Base-by-base conservation (phyloP, 2,329 filamentous ascomycete genomes). In the Colletotrichum tropicicola region DNA sequence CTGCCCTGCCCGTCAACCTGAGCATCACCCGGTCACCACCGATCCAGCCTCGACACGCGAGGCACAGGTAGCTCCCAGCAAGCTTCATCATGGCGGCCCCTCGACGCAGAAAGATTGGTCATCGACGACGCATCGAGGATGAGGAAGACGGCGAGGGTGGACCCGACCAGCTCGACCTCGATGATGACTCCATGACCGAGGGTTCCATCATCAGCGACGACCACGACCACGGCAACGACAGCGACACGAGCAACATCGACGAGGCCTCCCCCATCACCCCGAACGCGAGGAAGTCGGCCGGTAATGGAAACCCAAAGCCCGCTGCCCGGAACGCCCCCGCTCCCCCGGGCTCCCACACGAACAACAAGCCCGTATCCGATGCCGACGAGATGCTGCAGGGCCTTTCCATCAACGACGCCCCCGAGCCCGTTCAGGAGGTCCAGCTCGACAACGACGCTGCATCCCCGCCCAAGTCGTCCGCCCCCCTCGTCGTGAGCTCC, bases 121-220 rank as follows among this genome's bases (percentile, higher is more conserved):
- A 87, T 71, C 87, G 90, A 73, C 88, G 90, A 75, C 87, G 89
- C 71, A 84, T 89, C 69, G 89, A 89, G 77, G 89, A 92, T 72
- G 90, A 92, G 74, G 89, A 85, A 70, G 90, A 92, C 71, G 90
- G 92, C 69, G 89, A 92, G 68, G 85, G 81, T 69, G 84, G 82
- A 65, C 81, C 78, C 54, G 86, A 87, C 65, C 79, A 80, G 56
- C 78, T 84, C 62, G 88, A 90, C 51, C 75, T 86, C 39, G 88
- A 90, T 70, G 88, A 91, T 70, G 89, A 91, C 74, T 91, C 89
- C 54, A 76, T 89, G 70, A 89, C 85, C 68, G 89, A 91, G 65
- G 88, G 86, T 69, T 91, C 89, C 61, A 78, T 87, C 70, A 80
- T 80, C 64, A 89, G 84, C 73, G 89, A 91, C 65, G 89, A 90